Evolutionary conservation across 768 basidiomycete genomes (phyloP), one percentile per base, ranked within the genome.

Genomic region (Porphyrellus cyaneotinctus): DNA sequence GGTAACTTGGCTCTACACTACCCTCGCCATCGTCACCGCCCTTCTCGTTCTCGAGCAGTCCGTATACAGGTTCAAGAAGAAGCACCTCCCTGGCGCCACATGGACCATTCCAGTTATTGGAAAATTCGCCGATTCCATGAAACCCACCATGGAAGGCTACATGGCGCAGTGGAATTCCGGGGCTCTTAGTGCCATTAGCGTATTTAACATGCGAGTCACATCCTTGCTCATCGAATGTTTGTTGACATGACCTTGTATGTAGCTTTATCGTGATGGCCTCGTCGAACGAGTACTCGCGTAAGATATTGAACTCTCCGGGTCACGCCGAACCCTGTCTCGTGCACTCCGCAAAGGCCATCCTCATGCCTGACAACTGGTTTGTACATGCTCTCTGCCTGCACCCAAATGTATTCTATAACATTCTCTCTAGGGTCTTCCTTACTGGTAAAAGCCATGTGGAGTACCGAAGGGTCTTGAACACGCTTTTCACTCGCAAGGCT

Each of bases 211-310:
- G 97, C 91, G 56, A 61, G 87, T 72, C 50, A 3, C 31, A 17
- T 32, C 36, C 14, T 38, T 28, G 20, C 9, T 36, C 14, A 15
- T n/a, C 33, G 18, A 42, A 32, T 47, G 17, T 4, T 20, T 17
- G 14, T 41, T 63, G 47, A 63, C 37, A 49, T 58, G 42, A 35
- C 44, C 14, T 20, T 22, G n/a, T 23, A 32, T n/a, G 31, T 66
- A 99, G 97, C 62, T 98, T 97, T 72, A 98, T 99, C 65, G 97
- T 99, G 64, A 95, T 98, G 83, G 93, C 94, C 22, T 91, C 95
- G 9, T 86, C 90, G 4, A 98, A 93, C 63, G 87, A 95, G 59
- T 92, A 83, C 70, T 76, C 95, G 12, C 88, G 95, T 64, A 97
- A 95, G 73, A 95, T 98, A 61, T 76, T 99, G 66, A 97, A 98